A percentile compares a stretch with the other conserved stretches of the same genome.
phyloP scores from a whole-genome alignment of 2,329 filamentous ascomycete genomes.

The Aspergillus proliferans region DNA sequence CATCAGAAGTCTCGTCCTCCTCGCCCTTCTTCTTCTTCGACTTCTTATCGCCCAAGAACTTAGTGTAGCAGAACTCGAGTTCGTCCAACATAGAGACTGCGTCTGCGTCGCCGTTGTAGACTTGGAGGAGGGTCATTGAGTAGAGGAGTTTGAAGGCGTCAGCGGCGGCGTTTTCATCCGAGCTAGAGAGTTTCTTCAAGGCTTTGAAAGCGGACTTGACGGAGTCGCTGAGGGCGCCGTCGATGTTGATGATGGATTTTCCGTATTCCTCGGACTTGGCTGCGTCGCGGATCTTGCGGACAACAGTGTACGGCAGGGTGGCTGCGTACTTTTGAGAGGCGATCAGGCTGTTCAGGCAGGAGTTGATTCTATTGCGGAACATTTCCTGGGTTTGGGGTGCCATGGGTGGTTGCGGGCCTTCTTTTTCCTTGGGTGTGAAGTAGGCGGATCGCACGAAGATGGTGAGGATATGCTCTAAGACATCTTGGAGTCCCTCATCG shows the following conservation, averaged over 20 bases:
- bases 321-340: slow-evolving; percentile 32
- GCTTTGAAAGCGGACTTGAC: slow-evolving; percentile 39
- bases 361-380: slow-evolving; percentile 51
- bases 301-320: slow-evolving; percentile 34
- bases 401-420: slow-evolving; percentile 39
- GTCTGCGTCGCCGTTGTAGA: slow-evolving; percentile 85
- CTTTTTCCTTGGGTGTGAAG: slow-evolving; percentile 36
- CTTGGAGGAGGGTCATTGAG: slow-evolving; percentile 74
- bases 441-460: slow-evolving; percentile 47
- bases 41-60: slow-evolving; percentile 49
- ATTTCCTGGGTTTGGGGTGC: slow-evolving; percentile 44
- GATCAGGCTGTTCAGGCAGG: slow-evolving; percentile 49
- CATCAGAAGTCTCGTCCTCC: slow-evolving; percentile 43
- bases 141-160: slow-evolving; percentile 75
- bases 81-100: slow-evolving; percentile 77
- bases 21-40: slow-evolving; percentile 37
- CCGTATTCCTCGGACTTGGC: slow-evolving; percentile 29
- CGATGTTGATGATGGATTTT: slow-evolving; percentile 45
- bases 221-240: slow-evolving; percentile 38
- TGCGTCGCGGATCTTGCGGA: slow-evolving; percentile 35
- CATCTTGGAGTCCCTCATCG: slow-evolving; percentile 33
- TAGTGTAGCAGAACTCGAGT: slow-evolving; percentile 67
- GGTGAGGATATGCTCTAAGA: slow-evolving; percentile 41
- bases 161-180: slow-evolving; percentile 35
- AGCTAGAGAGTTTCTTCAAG: slow-evolving; percentile 33